Base-by-base conservation (phyloP, 495 filamentous ascomycete genomes). In the Thermothielavioides terrestris region DNA sequence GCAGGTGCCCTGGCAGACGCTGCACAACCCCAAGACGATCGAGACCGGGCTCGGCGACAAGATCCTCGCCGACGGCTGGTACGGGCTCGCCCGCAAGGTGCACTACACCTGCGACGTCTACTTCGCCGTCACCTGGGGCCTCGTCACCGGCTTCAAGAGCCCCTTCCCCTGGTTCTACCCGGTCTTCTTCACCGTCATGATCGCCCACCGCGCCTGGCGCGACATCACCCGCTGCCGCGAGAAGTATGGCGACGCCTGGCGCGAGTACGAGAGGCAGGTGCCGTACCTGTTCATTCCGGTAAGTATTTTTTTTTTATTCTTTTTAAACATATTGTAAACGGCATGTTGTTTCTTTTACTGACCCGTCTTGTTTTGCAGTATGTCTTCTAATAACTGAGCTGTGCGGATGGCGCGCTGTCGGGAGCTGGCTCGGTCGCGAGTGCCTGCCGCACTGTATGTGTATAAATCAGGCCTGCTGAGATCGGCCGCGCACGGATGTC, bases 121-220 rank as follows among this genome's bases (percentile, higher is more conserved):
- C 66, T 95, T 96, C 57, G 81, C 89, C 23, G 58, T 70, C 26
- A 65, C 59, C 36, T 80, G 77, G 79, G 79, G 76, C 8, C 56
- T 83, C 26, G 72, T 82, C 50, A 80, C 77, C 8, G 79, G 79
- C 4, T 82, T 83, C 53, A 73, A 71, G 18, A 86, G 81, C 65
- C 91, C 92, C 3, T 89, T 97, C 71, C 92, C 92, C 2, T 98
- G 91, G 90, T 98, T 98, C 67, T 94, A 97, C 60, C 87, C 89
- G 11, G 65, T 86, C 35, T 98, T 98, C 74, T 98, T 98, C 65
- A 70, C 75, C 21, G 72, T 68, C 59, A 97, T 98, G 92, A 97
- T 98, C 63, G 70, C 80, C 14, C 92, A 98, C 69, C 86, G 92
- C 48, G 85, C 88, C 18, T 74, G 73, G 62, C 79, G 92, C 48